A percentile compares a stretch with the other conserved stretches of the same genome.
Evolutionary conservation across 1,284 basidiomycete genomes (phyloP).

Genomic region (Rhodotorula glutinis): DNA sequence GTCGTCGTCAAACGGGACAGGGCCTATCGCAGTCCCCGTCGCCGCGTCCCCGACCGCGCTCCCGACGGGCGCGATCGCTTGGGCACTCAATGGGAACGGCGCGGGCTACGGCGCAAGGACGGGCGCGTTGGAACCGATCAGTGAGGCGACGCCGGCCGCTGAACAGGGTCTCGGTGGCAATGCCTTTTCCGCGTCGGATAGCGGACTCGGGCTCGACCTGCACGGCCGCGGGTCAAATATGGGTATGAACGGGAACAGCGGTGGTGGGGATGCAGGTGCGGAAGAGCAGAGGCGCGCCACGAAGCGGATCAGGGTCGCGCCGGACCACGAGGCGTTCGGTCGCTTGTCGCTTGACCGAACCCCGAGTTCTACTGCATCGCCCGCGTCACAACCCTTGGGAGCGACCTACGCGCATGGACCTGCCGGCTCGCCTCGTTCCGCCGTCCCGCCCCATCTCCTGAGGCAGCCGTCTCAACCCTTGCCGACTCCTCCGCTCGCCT

Average conservation of each 20-base stretch:
- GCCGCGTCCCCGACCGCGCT: background rate
- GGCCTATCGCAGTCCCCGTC: background rate
- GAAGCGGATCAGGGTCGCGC: conserved; percentile 8
- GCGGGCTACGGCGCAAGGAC: background rate
- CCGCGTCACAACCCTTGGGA: background rate
- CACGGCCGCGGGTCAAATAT: background rate
- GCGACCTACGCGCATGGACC: background rate
- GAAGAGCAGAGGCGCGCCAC: background rate
- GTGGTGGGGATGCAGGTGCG: background rate
- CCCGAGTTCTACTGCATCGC: background rate
- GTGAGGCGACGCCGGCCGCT: conserved; percentile 3
- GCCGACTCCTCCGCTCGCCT: background rate
- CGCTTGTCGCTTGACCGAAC: conserved; percentile 10
- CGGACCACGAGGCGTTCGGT: conserved; percentile 22
- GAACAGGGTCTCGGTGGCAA: background rate
- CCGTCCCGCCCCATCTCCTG: background rate
- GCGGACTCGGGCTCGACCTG: conserved; percentile 1
- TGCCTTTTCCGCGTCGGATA: no score
- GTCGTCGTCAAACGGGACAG: background rate
- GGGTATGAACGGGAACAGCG: background rate
- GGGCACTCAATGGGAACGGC: background rate
- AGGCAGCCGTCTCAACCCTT: background rate
- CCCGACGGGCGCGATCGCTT: background rate
- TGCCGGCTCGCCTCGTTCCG: background rate
- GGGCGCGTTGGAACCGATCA: background rate